A percentile compares a stretch with the other conserved stretches of the same genome.
These are phyloP conservation scores for Avena eriantha DNA, from an alignment of 176 grass and related monocot genomes.

Conservation along the genomic window DNA sequence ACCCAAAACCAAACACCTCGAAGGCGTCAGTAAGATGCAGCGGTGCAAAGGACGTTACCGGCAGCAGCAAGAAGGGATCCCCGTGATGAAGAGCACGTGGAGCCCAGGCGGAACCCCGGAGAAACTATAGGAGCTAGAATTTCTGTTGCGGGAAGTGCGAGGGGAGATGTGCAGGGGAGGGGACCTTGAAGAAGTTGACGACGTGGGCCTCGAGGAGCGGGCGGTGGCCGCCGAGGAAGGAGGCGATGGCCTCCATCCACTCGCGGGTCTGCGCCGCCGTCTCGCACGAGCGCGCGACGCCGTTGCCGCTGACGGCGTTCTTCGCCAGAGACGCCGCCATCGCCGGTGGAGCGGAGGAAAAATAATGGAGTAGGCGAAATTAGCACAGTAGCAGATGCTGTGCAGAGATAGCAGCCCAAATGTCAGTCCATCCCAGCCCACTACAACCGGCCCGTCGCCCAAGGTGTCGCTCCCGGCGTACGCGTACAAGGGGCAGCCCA, in stretches of 20 bases:
- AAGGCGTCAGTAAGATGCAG: background rate
- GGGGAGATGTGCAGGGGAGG: background rate
- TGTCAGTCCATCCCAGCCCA: no score
- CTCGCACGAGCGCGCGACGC: conserved; percentile 60
- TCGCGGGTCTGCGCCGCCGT: conserved; percentile 62
- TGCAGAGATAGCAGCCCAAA: no score
- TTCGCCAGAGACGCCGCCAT: conserved; percentile 53
- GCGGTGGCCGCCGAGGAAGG: conserved; percentile 61
- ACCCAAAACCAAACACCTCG: conserved; percentile 3
- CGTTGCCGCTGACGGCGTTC: background rate
- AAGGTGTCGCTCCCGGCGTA: no score
- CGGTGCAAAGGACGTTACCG: no score
- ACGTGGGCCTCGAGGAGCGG: conserved; percentile 81
- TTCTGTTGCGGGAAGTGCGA: background rate
- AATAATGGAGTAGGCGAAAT: background rate
- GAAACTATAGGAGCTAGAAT: background rate
- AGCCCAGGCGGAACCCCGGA: background rate
- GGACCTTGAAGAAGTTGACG: conserved; percentile 98
- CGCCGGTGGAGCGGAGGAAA: background rate
- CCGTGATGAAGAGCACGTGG: background rate
- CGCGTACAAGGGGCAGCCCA: no score
- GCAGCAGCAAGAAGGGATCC: background rate
- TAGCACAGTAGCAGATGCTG: background rate
- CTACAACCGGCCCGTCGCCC: no score
- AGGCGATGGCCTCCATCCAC: conserved; percentile 77